Evolutionary conservation across 2,329 filamentous ascomycete species (phyloP), one percentile per base, ranked within the genome.

Genomic region (Pseudogymnoascus sp.): DNA sequence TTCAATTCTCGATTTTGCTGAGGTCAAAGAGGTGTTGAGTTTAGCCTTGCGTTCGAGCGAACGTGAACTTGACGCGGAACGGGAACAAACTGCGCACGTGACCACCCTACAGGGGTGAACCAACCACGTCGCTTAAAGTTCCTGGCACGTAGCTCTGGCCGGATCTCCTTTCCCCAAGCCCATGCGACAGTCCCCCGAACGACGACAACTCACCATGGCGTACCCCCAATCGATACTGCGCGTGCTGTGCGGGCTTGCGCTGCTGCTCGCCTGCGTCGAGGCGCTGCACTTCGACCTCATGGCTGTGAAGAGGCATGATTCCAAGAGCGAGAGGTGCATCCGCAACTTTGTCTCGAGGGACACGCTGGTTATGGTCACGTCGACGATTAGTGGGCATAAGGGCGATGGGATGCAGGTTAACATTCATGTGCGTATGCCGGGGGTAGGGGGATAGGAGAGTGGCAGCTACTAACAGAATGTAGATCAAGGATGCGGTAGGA

Each of bases 401-500:
- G 93, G 92, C 64, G 95, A 99, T 80, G 95, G 95, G 62, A 93
- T 96, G 86, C 79, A 85, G 71, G 86, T 97, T 68, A 96, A 97
- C 76, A 95, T 99, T 83, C 88, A 96, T 78, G 93, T 97, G 81
- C 68, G 85, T 83, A 45, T 45, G 11, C 18, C 11, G 42, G 42
- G 18, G 10, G 26, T 31, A 34, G 31, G 42, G 29, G n/a, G 16
- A 18, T 37, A 63, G 18, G 26, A 16, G n/a, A n/a, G 18, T 5
- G 10, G 40, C 23, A 21, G 26, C 4, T 31, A 18, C 51, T 66
- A 57, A 67, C 42, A 10, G 34, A 39, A 40, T 59, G 29, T 75
- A 97, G 93, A 96, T 99, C 78, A 89, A 89, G 77, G 95, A 99
- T 78, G 88, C 92, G 14, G 86, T 96, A 71, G 93, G 93, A 74